phyloP scores from a whole-genome alignment of 306 rosid genomes.

The Oxytropis ochrocephala region DNA sequence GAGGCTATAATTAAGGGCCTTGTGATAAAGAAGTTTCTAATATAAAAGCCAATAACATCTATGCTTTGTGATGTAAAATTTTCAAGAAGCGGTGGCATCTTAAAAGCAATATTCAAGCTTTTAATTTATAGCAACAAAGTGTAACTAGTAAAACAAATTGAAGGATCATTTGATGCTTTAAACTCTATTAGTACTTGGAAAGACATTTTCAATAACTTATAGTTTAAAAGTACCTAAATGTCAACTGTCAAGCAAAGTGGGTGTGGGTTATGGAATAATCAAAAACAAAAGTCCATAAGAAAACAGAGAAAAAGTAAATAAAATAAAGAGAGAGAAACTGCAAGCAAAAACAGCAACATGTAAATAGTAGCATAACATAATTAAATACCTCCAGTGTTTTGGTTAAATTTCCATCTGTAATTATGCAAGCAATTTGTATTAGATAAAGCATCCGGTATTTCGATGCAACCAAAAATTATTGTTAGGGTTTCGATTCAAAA shows the following conservation, averaged over 20 bases:
- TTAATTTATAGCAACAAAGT: not conserved
- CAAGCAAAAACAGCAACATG: not conserved
- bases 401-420: slow-evolving; percentile 74
- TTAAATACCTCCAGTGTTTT: slow-evolving; percentile 67
- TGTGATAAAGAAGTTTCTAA: not conserved
- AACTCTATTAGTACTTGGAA: not conserved
- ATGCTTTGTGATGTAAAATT: not conserved
- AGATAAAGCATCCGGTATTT: too few species aligned
- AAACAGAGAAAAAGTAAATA: not conserved
- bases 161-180: not conserved
- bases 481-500: too few species aligned
- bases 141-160: not conserved
- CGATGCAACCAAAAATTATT: too few species aligned
- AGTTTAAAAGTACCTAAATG: not conserved
- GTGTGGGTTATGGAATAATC: not conserved
- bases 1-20: not conserved
- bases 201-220: not conserved
- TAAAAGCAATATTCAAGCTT: not conserved
- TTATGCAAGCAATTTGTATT: slow-evolving; percentile 93
- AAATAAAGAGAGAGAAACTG: not conserved
- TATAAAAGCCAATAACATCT: not conserved
- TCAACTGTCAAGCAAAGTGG: too few species aligned
- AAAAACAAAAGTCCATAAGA: not conserved
- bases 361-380: not conserved
- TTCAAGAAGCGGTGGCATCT: not conserved